Evolutionary conservation across 2,329 filamentous ascomycete species (phyloP).

Genomic region (Fusarium coffeatum): DNA sequence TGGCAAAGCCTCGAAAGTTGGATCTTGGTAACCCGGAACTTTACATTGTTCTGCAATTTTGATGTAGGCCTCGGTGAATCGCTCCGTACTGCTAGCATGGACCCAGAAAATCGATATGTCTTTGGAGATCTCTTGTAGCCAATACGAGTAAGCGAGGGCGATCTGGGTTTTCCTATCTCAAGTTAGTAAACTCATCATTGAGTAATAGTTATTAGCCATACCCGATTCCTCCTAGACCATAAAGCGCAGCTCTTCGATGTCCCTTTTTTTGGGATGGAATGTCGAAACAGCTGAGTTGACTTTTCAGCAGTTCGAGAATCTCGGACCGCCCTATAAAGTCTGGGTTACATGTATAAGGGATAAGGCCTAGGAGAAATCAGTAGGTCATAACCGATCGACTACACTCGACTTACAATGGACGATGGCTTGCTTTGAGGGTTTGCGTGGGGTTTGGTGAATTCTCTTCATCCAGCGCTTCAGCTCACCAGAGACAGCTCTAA

Average conservation of each 20-base stretch:
- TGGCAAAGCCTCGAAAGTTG: conserved; percentile 37
- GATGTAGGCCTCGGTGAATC: conserved; percentile 50
- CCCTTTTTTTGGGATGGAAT: background rate
- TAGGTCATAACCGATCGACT: no score
- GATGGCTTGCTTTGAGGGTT: no score
- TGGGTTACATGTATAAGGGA: no score
- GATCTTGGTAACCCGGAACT: conserved; percentile 43
- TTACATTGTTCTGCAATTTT: conserved; percentile 48
- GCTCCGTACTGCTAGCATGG: conserved; percentile 46
- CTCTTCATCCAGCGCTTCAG: conserved; percentile 16
- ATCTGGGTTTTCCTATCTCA: conserved; percentile 28
- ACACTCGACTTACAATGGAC: no score
- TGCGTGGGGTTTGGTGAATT: background rate
- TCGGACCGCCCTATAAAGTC: conserved; percentile 27
- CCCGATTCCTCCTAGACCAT: conserved; percentile 36
- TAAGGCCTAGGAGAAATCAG: no score
- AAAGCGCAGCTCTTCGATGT: conserved; percentile 5
- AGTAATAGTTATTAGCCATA: background rate
- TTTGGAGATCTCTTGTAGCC: conserved; percentile 3
- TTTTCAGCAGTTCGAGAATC: conserved; percentile 10
- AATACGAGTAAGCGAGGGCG: conserved; percentile 32
- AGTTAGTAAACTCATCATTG: background rate
- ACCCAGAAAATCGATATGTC: conserved; percentile 51
- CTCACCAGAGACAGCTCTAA: conserved; percentile 5
- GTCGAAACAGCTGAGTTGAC: background rate